Conservation (phyloP, 306 rosid genomes). For the Psophocarpus tetragonolobus region DNA sequence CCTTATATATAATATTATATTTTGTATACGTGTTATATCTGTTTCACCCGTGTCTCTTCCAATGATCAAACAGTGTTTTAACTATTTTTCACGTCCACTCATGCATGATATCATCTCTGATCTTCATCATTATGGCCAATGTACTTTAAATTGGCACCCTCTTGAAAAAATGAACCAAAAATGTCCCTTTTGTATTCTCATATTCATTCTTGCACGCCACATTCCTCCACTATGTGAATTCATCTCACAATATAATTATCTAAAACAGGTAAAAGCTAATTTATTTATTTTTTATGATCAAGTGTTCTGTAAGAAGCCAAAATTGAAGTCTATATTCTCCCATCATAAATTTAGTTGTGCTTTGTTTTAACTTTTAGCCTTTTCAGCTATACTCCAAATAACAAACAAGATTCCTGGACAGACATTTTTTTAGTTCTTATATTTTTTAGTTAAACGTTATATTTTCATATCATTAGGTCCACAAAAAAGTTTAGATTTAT, state of each 20-base stretch:
- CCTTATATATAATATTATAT: not conserved
- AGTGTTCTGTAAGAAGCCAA: not conserved
- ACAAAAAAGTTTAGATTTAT: no score
- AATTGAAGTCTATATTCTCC: constrained; percentile 22
- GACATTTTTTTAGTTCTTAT: no score
- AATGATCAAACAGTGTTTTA: not conserved
- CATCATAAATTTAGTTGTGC: not conserved
- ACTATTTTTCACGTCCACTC: not conserved
- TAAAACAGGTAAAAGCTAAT: not conserved
- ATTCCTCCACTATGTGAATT: not conserved
- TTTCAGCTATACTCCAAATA: constrained; percentile 12
- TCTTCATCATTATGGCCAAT: not conserved
- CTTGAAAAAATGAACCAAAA: not conserved
- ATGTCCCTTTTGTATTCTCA: constrained; percentile 1
- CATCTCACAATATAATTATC: constrained; percentile 15
- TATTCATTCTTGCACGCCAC: constrained; percentile 26
- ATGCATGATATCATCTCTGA: not conserved
- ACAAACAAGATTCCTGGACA: not conserved
- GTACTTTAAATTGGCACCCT: constrained; percentile 1
- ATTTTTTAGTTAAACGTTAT: no score
- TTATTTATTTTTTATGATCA: constrained; percentile 2
- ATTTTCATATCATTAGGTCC: no score
- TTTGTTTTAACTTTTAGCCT: constrained; percentile 23
- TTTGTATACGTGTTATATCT: not conserved
- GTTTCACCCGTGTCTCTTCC: not conserved